phyloP scores from a whole-genome alignment of 257 asterid genomes.

The Solanum chmielewskii region DNA sequence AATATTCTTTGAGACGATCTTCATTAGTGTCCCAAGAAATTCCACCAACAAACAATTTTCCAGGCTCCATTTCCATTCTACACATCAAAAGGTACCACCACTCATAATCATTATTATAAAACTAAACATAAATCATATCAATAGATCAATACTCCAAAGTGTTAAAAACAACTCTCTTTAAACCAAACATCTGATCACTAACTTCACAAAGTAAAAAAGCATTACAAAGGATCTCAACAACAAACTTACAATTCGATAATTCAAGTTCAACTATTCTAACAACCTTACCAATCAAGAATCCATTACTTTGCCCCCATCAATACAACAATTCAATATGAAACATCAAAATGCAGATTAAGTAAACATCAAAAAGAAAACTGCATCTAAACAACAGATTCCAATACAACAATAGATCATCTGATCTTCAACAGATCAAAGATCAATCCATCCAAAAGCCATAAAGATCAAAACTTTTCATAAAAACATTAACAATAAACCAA shows the following conservation, averaged over 20 bases:
- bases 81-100: conserved; percentile 11
- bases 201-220: neutral
- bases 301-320: conserved; percentile 4
- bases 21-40: conserved; percentile 97
- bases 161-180: conserved; percentile 1
- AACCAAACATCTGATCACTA: neutral
- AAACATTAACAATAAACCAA: neutral
- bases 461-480: neutral
- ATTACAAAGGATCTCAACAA: conserved; percentile 25
- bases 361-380: conserved; percentile 13
- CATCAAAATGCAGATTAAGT: conserved; percentile 40
- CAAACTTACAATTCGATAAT: neutral
- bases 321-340: conserved; percentile 16
- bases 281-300: conserved; percentile 5
- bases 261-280: neutral
- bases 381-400: conserved; percentile 24
- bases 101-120: conserved; percentile 10
- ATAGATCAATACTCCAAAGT: neutral
- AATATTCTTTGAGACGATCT: conserved; percentile 72
- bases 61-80: conserved; percentile 78
- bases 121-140: conserved; percentile 3
- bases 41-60: conserved; percentile 86
- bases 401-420: conserved; percentile 33
- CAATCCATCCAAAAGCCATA: conserved; percentile 31
- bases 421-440: conserved; percentile 57